phyloP scores from a whole-genome alignment of 257 asterid species.

The Nemophila menziesii region DNA sequence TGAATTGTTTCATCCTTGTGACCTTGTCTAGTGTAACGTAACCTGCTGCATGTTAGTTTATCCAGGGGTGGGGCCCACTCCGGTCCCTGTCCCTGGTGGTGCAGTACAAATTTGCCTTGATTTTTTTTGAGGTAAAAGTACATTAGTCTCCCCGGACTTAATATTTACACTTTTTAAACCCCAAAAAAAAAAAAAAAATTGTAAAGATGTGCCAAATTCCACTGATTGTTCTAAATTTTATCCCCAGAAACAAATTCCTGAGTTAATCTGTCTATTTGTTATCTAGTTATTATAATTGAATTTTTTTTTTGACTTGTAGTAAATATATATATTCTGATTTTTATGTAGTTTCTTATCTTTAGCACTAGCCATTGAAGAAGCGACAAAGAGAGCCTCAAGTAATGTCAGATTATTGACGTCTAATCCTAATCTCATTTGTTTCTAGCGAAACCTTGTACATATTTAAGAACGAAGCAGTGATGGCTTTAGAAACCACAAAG shows the following conservation, averaged over 20 bases:
- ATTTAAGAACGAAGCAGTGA: conserved; percentile 8
- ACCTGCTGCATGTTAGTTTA: too few species aligned
- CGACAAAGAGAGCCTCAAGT: not conserved
- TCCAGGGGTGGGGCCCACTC: too few species aligned
- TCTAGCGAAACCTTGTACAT: not conserved
- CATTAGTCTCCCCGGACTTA: too few species aligned
- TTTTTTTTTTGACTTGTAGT: not conserved
- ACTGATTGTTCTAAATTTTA: too few species aligned
- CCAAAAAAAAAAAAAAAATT: too few species aligned
- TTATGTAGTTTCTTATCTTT: not conserved
- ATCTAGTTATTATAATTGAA: not conserved
- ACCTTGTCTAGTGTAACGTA: not conserved
- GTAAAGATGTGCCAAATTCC: too few species aligned
- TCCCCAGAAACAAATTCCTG: too few species aligned
- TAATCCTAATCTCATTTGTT: not conserved
- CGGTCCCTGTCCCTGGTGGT: too few species aligned
- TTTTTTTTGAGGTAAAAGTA: too few species aligned
- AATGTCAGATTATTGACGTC: not conserved
- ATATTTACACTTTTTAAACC: too few species aligned
- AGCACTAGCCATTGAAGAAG: not conserved
- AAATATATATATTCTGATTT: not conserved
- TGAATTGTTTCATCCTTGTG: not conserved
- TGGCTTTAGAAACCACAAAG: conserved; percentile 38
- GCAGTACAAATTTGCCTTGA: too few species aligned
- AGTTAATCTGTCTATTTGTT: too few species aligned